Conservation (phyloP, 495 filamentous ascomycete species). For the Umbilicaria muhlenbergii region DNA sequence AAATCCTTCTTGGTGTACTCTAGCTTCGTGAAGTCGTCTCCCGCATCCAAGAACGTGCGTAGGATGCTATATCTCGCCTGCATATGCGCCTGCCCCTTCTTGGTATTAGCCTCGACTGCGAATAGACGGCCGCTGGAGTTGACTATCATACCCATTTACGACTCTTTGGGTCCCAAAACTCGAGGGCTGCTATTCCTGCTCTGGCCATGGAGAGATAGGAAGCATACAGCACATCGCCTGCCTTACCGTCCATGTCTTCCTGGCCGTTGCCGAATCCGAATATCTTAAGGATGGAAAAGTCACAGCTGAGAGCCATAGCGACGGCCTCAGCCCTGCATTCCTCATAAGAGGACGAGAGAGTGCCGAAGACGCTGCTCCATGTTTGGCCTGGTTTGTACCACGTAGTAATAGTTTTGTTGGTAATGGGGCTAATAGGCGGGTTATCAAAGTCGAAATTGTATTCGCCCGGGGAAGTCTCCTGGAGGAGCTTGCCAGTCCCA, state of each 20-base stretch:
- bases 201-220: slow-evolving; percentile 87
- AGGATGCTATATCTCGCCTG: slow-evolving; percentile 90
- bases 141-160: slow-evolving; percentile 47
- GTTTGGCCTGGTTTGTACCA: slow-evolving; percentile 93
- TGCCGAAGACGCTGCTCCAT: slow-evolving; percentile 83
- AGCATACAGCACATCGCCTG: slow-evolving; percentile 72
- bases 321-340: slow-evolving; percentile 76
- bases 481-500: slow-evolving; percentile 86
- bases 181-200: slow-evolving; percentile 67
- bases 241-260: slow-evolving; percentile 52
- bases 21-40: slow-evolving; percentile 67
- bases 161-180: slow-evolving; percentile 76
- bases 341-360: slow-evolving; percentile 75
- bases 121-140: no score
- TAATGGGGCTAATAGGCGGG: slow-evolving; percentile 69
- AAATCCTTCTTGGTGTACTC: slow-evolving; percentile 59
- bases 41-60: slow-evolving; percentile 71
- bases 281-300: slow-evolving; percentile 75
- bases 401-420: slow-evolving; percentile 56
- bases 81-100: slow-evolving; percentile 68
- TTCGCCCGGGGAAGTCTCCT: slow-evolving; percentile 63
- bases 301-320: slow-evolving; percentile 82
- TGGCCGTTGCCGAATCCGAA: slow-evolving; percentile 78
- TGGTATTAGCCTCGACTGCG: no score
- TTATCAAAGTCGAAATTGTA: slow-evolving; percentile 77